Base-by-base conservation (phyloP, 257 asterid genomes). In the Primulina tabacum region DNA sequence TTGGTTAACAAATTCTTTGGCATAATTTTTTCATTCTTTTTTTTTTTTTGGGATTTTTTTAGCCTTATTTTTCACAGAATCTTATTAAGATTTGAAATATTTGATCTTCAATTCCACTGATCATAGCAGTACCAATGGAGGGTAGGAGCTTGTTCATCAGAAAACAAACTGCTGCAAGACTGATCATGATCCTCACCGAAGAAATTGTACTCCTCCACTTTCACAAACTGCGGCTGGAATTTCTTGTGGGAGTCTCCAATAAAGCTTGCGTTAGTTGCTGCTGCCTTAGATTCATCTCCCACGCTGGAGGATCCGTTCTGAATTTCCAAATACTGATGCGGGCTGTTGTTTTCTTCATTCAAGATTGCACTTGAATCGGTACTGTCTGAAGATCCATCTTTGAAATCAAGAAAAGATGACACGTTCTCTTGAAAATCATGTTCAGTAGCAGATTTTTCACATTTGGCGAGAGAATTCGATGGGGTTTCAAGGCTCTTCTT, bases 81-180 rank as follows among this genome's bases (percentile, higher is more conserved):
- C 9, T 33, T 33, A 4, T 35, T 35, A 50, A 21, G 62, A 63
- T 47, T 37, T n/a, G 14, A 5, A 21, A 18, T 38, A 8, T 8
- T 29, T 17, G 43, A 32, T 60, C 60, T 60, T 84, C 82, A 89
- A 74, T 81, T 88, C 98, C 96, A 92, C 30, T 84, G 92, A 2
- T 91, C 90, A 14, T 87, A 77, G 17, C 77, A 77, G 77, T 83
- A 84, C 97, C 98, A 92, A 56, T 80, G 95, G 52, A 92, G 94
- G 11, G 88, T 81, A 2, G 98, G 98, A 66, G 98, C 82, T 76
- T 89, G 97, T 56, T 90, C 97, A 61, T 92, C 98, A 24, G 89
- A 67, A 63, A 92, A 90, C 74, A 92, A 68, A 67, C 80, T 80
- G 60, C 84, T 86, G 88, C 98, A 92, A 0, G 91, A 79, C 55